These are phyloP conservation scores for Bipolaris gigantea DNA, from an alignment of 2,329 filamentous ascomycete genomes.

Conservation along the genomic window DNA sequence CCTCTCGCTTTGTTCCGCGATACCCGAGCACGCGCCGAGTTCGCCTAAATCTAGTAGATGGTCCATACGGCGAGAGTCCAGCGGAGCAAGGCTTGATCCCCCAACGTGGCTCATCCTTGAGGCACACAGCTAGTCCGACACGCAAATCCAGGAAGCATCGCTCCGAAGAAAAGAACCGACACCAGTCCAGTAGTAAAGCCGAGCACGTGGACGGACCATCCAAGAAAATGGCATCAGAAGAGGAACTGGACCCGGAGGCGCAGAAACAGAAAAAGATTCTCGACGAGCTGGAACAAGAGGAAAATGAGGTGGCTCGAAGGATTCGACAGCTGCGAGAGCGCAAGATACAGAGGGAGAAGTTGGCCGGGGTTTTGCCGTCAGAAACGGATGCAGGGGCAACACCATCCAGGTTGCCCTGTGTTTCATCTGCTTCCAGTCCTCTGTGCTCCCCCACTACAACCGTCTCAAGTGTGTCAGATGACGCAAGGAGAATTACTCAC, in stretches of 20 bases:
- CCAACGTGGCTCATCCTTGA: conserved; percentile 39
- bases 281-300: conserved; percentile 46
- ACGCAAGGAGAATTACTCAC: conserved; percentile 27
- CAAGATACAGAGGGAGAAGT: conserved; percentile 57
- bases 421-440: conserved; percentile 37
- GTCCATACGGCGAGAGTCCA: conserved; percentile 28
- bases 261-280: conserved; percentile 34
- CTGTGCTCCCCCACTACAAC: conserved; percentile 37
- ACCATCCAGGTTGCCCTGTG: conserved; percentile 36
- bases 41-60: conserved; percentile 30
- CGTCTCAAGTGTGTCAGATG: conserved; percentile 38
- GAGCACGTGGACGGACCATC: conserved; percentile 33
- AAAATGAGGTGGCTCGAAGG: conserved; percentile 59
- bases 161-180: conserved; percentile 26
- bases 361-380: conserved; percentile 38
- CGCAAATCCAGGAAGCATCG: conserved; percentile 36
- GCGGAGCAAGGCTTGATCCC: conserved; percentile 38
- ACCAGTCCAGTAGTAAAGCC: conserved; percentile 34
- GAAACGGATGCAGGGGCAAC: conserved; percentile 47
- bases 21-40: conserved; percentile 38
- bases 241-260: conserved; percentile 20
- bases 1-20: conserved; percentile 32
- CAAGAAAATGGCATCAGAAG: conserved; percentile 14
- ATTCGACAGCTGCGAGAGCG: conserved; percentile 62
- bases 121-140: conserved; percentile 38